Evolutionary conservation across 805 yeast species (phyloP).

Genomic region (Metschnikowia drakensbergensis): DNA sequence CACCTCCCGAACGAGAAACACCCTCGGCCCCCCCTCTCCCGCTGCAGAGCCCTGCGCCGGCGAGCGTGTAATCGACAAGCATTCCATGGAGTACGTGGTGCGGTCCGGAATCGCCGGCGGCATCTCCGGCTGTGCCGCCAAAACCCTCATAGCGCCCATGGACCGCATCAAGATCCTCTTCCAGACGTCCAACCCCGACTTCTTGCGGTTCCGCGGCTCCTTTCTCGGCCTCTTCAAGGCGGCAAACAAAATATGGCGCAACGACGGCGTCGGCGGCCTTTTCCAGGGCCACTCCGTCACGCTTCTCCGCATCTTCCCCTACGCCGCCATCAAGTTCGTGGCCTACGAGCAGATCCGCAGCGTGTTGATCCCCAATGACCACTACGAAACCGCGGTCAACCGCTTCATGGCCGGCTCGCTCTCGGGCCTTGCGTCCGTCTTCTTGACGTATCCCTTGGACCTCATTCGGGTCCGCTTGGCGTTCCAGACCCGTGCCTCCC

Average conservation of each 20-base stretch:
- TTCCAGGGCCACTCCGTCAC: slow-evolving; percentile 97
- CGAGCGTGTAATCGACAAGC: slow-evolving; percentile 54
- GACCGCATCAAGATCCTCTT: slow-evolving; percentile 93
- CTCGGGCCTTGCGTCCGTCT: slow-evolving; percentile 84
- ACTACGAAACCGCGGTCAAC: slow-evolving; percentile 74
- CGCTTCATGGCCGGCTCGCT: slow-evolving; percentile 85
- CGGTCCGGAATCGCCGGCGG: slow-evolving; percentile 94
- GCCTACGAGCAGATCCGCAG: slow-evolving; percentile 91
- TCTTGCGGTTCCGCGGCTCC: slow-evolving; percentile 73
- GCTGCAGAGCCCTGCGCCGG: neutral
- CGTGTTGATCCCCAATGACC: slow-evolving; percentile 67
- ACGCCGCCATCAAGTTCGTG: slow-evolving; percentile 94
- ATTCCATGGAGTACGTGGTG: slow-evolving; percentile 70
- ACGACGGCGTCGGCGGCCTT: slow-evolving; percentile 76
- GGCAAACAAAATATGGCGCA: slow-evolving; percentile 55
- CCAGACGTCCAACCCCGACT: slow-evolving; percentile 93
- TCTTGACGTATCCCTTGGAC: slow-evolving; percentile 89
- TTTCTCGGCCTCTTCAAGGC: slow-evolving; percentile 74
- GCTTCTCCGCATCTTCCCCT: slow-evolving; percentile 84
- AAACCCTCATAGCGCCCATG: slow-evolving; percentile 89
- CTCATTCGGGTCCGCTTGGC: slow-evolving; percentile 88
- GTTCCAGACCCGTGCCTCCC: slow-evolving; percentile 60
- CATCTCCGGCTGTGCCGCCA: slow-evolving; percentile 92
- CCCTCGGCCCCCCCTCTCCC: neutral
- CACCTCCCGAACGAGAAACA: neutral